Conservation (phyloP, 1,284 basidiomycete genomes). For the Heterobasidion annosum region DNA sequence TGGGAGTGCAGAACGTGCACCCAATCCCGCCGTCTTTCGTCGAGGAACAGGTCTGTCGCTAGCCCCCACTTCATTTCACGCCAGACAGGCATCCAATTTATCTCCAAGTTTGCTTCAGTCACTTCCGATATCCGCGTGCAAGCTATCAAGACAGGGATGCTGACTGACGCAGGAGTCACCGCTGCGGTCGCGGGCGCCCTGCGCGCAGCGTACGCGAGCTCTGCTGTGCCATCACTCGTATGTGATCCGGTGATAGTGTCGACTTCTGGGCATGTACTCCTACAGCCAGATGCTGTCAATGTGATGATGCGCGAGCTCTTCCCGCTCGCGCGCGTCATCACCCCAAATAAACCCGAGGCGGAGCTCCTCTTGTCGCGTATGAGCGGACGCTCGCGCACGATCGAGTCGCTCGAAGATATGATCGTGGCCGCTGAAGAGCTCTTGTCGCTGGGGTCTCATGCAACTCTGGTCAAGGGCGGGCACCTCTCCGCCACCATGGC, state of each 20-base stretch:
- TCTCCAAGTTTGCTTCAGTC: slow-evolving; percentile 57
- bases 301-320: slow-evolving; percentile 58
- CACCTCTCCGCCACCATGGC: slow-evolving; percentile 46
- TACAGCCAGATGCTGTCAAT: slow-evolving; percentile 60
- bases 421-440: slow-evolving; percentile 49
- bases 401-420: slow-evolving; percentile 56
- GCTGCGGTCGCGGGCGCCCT: slow-evolving; percentile 37
- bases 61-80: background rate
- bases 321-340: slow-evolving; percentile 69
- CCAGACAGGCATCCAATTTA: background rate
- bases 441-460: slow-evolving; percentile 37
- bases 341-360: slow-evolving; percentile 85
- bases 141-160: slow-evolving; percentile 91
- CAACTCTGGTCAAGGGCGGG: slow-evolving; percentile 85
- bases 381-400: slow-evolving; percentile 16
- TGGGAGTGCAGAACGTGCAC: slow-evolving; percentile 72
- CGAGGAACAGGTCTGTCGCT: slow-evolving; percentile 48
- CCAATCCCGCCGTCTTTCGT: slow-evolving; percentile 62
- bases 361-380: slow-evolving; percentile 51
- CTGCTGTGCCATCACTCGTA: slow-evolving; percentile 44
- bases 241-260: slow-evolving; percentile 92
- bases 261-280: slow-evolving; percentile 80
- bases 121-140: slow-evolving; percentile 68
- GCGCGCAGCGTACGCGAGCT: slow-evolving; percentile 23
- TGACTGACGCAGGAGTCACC: slow-evolving; percentile 45